phyloP scores from a whole-genome alignment of 176 grass and related monocot genomes.

The Dendrocalamus sinicus region DNA sequence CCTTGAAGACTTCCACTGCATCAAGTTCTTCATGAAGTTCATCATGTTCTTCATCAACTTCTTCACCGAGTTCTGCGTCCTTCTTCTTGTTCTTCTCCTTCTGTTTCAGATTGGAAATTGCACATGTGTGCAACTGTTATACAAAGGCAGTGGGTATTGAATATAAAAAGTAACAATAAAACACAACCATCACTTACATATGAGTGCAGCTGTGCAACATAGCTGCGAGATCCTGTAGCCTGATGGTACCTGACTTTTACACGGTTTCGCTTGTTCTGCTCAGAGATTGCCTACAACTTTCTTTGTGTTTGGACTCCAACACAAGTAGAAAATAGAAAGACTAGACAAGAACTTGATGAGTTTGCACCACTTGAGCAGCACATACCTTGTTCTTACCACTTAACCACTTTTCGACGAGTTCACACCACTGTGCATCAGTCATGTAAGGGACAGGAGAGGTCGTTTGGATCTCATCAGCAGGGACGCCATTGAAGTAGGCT shows the following conservation, averaged over 20 bases:
- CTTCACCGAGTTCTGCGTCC: neutral
- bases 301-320: neutral
- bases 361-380: no score
- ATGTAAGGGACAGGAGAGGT: neutral
- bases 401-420: neutral
- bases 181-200: neutral
- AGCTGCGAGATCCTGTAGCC: neutral
- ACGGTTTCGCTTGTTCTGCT: neutral
- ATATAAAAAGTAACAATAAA: neutral
- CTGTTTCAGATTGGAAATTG: no score
- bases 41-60: neutral
- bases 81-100: neutral
- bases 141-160: no score
- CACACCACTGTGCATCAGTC: no score
- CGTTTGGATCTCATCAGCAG: neutral
- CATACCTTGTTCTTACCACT: neutral
- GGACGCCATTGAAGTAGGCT: neutral
- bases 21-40: neutral
- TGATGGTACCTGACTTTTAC: neutral
- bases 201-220: neutral
- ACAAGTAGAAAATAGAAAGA: neutral
- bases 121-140: no score
- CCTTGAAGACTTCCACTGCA: neutral
- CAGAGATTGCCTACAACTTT: neutral
- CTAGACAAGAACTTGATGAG: neutral